Conservation (phyloP, 139 green algal genomes). For the Pseudopediastrum boryanum region DNA sequence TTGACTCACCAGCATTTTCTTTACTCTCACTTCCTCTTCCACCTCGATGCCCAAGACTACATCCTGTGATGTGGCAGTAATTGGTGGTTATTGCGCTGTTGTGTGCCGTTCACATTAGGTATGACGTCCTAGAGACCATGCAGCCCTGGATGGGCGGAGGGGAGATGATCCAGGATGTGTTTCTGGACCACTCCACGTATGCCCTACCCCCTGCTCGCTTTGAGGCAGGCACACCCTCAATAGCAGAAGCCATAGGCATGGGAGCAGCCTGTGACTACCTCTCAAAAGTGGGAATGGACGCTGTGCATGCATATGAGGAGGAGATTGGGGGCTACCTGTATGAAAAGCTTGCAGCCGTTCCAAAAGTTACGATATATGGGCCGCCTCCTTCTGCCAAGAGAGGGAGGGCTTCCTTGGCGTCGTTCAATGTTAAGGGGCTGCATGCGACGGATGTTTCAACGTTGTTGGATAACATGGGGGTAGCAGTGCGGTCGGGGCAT, state of each 20-base stretch:
- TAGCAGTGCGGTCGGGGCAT: slow-evolving; percentile 94
- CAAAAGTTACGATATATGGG: slow-evolving; percentile 87
- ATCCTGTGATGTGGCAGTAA: not conserved
- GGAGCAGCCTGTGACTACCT: slow-evolving; percentile 73
- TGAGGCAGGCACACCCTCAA: slow-evolving; percentile 96
- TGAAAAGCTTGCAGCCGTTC: slow-evolving; percentile 66
- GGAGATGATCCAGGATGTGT: slow-evolving; percentile 98
- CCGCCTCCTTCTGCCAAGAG: slow-evolving; percentile 54
- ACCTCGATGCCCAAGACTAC: slow-evolving; percentile 3
- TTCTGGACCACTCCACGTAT: slow-evolving; percentile 92
- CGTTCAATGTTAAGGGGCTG: slow-evolving; percentile 97
- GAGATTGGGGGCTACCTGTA: slow-evolving; percentile 77
- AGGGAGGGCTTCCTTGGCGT: slow-evolving; percentile 79
- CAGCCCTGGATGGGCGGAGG: slow-evolving; percentile 95
- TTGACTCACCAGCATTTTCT: too few species aligned
- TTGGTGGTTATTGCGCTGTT: too few species aligned
- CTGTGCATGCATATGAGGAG: slow-evolving; percentile 78
- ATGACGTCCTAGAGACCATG: slow-evolving; percentile 90
- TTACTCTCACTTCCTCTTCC: too few species aligned
- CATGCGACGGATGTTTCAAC: slow-evolving; percentile 96
- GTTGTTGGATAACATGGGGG: slow-evolving; percentile 84
- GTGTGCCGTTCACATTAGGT: too few species aligned
- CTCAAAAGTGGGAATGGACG: slow-evolving; percentile 22
- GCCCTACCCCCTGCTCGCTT: slow-evolving; percentile 91
- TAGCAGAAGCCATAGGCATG: slow-evolving; percentile 83